These are phyloP conservation scores for Xylariaceae sp. DNA, from an alignment of 2,329 filamentous ascomycete genomes.

Conservation along the genomic window DNA sequence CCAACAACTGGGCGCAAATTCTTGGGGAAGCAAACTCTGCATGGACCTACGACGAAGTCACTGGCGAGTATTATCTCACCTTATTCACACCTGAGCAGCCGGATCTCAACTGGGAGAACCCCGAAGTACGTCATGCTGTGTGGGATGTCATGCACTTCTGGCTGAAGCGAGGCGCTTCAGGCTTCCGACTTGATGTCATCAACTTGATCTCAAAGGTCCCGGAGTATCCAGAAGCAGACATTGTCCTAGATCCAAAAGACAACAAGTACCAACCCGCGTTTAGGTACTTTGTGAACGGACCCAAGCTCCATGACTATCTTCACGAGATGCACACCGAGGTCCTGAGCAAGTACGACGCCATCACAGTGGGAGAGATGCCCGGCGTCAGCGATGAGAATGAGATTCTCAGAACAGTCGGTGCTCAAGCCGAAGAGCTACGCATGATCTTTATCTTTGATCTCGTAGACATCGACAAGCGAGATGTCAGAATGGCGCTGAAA, in stretches of 20 bases:
- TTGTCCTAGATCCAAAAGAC: slow-evolving; percentile 41
- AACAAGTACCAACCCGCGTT: slow-evolving; percentile 48
- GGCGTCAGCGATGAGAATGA: slow-evolving; percentile 54
- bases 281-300: slow-evolving; percentile 62
- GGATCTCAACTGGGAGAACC: slow-evolving; percentile 82
- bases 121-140: slow-evolving; percentile 62
- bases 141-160: slow-evolving; percentile 75
- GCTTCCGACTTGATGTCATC: slow-evolving; percentile 72
- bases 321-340: slow-evolving; percentile 60
- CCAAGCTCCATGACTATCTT: slow-evolving; percentile 65
- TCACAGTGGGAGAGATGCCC: slow-evolving; percentile 68
- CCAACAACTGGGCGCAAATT: slow-evolving; percentile 70
- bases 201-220: slow-evolving; percentile 67
- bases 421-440: slow-evolving; percentile 55
- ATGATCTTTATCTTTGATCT: slow-evolving; percentile 70
- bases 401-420: slow-evolving; percentile 58
- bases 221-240: slow-evolving; percentile 54
- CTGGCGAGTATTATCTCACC: slow-evolving; percentile 71
- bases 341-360: slow-evolving; percentile 57
- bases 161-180: slow-evolving; percentile 69
- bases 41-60: slow-evolving; percentile 70
- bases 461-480: slow-evolving; percentile 55
- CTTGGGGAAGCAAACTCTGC: slow-evolving; percentile 55
- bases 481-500: slow-evolving; percentile 41
- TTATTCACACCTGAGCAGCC: slow-evolving; percentile 74